phyloP scores from a whole-genome alignment of 805 yeast species.

The Saturnispora sanitii region DNA sequence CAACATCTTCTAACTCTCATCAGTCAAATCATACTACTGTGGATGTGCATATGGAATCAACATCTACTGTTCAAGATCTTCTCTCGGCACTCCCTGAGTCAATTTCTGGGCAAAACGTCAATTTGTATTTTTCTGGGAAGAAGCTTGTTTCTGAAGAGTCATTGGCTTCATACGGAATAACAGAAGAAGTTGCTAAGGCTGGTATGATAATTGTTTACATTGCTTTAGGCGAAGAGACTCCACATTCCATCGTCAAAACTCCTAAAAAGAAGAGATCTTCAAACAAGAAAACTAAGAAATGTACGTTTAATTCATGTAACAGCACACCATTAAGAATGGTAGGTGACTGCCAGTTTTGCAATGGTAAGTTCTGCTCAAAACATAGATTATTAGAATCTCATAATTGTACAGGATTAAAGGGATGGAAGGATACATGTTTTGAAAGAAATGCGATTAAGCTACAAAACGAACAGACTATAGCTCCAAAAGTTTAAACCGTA shows the following conservation, averaged over 20 bases:
- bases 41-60: slow-evolving; percentile 41
- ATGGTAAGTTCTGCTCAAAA: slow-evolving; percentile 76
- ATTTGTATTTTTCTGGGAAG: slow-evolving; percentile 27
- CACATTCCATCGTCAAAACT: slow-evolving; percentile 1
- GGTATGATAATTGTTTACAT: slow-evolving; percentile 23
- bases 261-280: slow-evolving; percentile 18
- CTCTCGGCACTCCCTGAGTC: slow-evolving; percentile 27
- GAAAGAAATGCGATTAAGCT: slow-evolving; percentile 77
- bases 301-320: slow-evolving; percentile 49
- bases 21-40: slow-evolving; percentile 29
- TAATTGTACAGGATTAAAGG: slow-evolving; percentile 64
- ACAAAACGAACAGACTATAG: slow-evolving; percentile 76
- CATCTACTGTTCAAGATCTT: slow-evolving; percentile 43
- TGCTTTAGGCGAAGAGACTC: slow-evolving; percentile 17
- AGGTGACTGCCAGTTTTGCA: slow-evolving; percentile 80
- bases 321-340: slow-evolving; percentile 57
- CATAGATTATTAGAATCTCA: slow-evolving; percentile 85
- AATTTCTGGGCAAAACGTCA: slow-evolving; percentile 12
- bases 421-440: slow-evolving; percentile 74
- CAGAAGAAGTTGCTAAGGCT: slow-evolving; percentile 11
- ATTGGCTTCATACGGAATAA: slow-evolving; percentile 23
- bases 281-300: slow-evolving; percentile 34
- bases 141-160: slow-evolving; percentile 22
- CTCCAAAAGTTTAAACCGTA: slow-evolving; percentile 57
- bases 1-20: slow-evolving; percentile 2